These are phyloP conservation scores for Fomitiporia mediterranea DNA, from an alignment of 1,284 basidiomycete species.

Conservation along the genomic window DNA sequence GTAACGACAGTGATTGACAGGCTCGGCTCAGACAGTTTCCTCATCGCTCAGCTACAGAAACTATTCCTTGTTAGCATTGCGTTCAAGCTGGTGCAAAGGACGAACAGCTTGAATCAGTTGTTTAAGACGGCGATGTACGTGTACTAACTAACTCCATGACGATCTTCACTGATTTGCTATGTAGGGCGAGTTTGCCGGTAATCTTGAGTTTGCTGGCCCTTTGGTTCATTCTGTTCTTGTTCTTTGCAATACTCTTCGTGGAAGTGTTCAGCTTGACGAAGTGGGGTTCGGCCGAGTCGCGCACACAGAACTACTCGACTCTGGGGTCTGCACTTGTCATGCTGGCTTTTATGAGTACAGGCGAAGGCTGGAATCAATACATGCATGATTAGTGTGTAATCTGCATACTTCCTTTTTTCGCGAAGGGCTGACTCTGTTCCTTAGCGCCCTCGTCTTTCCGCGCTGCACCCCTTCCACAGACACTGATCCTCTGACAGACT, in stretches of 20 bases:
- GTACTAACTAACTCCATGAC: not conserved
- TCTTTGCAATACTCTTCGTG: slow-evolving; percentile 87
- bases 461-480: slow-evolving; percentile 69
- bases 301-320: slow-evolving; percentile 78
- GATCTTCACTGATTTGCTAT: slow-evolving; percentile 13
- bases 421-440: slow-evolving; percentile 15
- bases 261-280: slow-evolving; percentile 95
- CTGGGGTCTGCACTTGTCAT: slow-evolving; percentile 83
- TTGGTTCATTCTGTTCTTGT: slow-evolving; percentile 91
- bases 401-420: not conserved
- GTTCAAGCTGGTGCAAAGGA: slow-evolving; percentile 91
- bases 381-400: slow-evolving; percentile 87
- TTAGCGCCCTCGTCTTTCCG: slow-evolving; percentile 72
- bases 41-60: slow-evolving; percentile 80
- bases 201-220: slow-evolving; percentile 85
- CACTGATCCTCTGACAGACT: slow-evolving; percentile 67
- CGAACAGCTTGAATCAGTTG: slow-evolving; percentile 87
- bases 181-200: slow-evolving; percentile 80
- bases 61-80: slow-evolving; percentile 91
- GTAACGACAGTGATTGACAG: slow-evolving; percentile 79
- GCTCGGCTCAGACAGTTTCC: slow-evolving; percentile 49
- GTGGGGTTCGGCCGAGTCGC: slow-evolving; percentile 70
- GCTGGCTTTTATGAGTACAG: slow-evolving; percentile 75
- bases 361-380: slow-evolving; percentile 91
- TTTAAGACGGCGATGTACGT: slow-evolving; percentile 95